Conservation (phyloP, 2,329 filamentous ascomycete genomes). For the Colletotrichum musae region DNA sequence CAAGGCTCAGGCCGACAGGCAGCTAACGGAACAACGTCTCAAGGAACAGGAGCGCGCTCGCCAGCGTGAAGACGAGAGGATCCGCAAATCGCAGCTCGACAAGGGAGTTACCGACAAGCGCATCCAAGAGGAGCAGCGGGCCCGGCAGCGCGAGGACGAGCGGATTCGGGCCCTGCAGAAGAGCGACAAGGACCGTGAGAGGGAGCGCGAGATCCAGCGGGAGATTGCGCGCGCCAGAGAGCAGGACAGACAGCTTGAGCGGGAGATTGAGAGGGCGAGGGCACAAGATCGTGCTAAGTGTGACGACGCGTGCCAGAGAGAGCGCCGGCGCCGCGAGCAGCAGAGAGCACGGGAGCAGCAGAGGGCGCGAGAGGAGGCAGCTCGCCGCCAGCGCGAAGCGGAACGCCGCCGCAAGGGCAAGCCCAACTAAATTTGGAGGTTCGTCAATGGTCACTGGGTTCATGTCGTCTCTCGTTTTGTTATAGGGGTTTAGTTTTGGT, state of each 20-base stretch:
- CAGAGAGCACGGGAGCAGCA: background rate
- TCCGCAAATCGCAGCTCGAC: background rate
- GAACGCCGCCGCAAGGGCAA: constrained; percentile 1
- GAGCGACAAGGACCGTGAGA: background rate
- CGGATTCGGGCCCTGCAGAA: constrained; percentile 1
- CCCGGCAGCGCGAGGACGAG: background rate
- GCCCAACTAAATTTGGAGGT: too few species aligned
- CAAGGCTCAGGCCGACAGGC: background rate
- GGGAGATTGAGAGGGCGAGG: background rate
- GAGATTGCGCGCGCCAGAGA: background rate
- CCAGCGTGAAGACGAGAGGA: background rate
- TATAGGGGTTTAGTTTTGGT: background rate
- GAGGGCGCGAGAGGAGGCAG: background rate
- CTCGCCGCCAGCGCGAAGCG: background rate
- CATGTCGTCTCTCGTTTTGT: background rate
- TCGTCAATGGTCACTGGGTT: background rate
- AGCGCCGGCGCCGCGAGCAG: background rate
- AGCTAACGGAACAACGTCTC: background rate
- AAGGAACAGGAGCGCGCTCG: background rate
- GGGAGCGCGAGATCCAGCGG: background rate
- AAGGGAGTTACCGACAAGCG: background rate
- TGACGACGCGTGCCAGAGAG: background rate
- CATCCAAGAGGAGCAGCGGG: constrained; percentile 4
- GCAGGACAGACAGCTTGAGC: background rate
- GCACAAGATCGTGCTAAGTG: background rate